These are phyloP conservation scores for Trametes punicea DNA, from an alignment of 768 basidiomycete genomes.

Conservation along the genomic window DNA sequence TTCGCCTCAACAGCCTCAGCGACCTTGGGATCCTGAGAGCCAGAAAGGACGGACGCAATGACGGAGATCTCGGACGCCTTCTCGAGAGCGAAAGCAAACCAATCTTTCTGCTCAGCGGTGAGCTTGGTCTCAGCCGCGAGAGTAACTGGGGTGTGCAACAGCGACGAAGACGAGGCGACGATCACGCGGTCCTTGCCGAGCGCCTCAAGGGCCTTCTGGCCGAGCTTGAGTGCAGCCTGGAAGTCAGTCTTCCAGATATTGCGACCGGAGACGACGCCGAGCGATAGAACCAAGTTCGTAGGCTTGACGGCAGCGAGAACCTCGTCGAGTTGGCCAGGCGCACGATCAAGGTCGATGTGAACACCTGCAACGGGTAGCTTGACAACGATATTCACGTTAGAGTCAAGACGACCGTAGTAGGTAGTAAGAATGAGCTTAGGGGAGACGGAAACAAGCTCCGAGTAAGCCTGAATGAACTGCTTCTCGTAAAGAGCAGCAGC, in stretches of 20 bases:
- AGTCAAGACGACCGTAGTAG: conserved; percentile 95
- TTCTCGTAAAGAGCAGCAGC: conserved; percentile 70
- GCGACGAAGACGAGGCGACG: conserved; percentile 93
- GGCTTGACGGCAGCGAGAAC: conserved; percentile 81
- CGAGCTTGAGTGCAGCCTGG: conserved; percentile 72
- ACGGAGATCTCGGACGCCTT: conserved; percentile 89
- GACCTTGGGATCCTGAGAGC: conserved; percentile 73
- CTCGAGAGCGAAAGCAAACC: conserved; percentile 98
- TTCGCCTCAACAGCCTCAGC: conserved; percentile 82
- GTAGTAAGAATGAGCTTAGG: conserved; percentile 94
- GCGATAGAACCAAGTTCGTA: conserved; percentile 78
- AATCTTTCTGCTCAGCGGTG: conserved; percentile 85
- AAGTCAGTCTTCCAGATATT: conserved; percentile 99
- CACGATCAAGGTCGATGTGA: conserved; percentile 96
- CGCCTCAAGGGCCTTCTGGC: conserved; percentile 77
- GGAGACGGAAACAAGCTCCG: conserved; percentile 73
- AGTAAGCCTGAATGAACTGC: conserved; percentile 78
- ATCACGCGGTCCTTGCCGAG: conserved; percentile 89
- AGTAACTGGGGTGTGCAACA: conserved; percentile 97
- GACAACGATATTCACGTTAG: conserved; percentile 81
- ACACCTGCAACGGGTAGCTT: conserved; percentile 92
- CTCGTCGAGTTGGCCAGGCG: conserved; percentile 81
- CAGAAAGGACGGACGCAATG: conserved; percentile 82
- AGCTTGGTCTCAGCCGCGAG: conserved; percentile 90
- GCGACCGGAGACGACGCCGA: conserved; percentile 95